phyloP scores from a whole-genome alignment of 2,329 filamentous ascomycete genomes.

The Phialocephala sp. region DNA sequence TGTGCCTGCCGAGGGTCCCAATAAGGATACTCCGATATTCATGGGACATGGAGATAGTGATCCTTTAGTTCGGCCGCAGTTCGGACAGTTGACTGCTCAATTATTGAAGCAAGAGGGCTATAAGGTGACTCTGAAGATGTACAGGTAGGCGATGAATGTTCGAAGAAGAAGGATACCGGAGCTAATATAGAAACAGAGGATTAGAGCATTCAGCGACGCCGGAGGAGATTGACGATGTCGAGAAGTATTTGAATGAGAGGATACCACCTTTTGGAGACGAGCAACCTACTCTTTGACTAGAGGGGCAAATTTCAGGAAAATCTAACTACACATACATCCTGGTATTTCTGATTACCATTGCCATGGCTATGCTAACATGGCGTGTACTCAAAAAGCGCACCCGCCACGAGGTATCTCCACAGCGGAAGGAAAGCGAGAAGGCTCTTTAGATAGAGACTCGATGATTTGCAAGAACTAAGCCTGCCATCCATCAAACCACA shows the following conservation, averaged over 20 bases:
- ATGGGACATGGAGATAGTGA: slow-evolving; percentile 88
- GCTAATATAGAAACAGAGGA: slow-evolving; percentile 51
- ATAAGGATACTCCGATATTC: slow-evolving; percentile 81
- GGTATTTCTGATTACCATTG: slow-evolving; percentile 12
- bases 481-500: neutral
- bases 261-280: slow-evolving; percentile 51
- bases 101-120: slow-evolving; percentile 72
- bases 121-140: slow-evolving; percentile 77
- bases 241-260: slow-evolving; percentile 58
- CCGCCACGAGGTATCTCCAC: too few relatives aligned
- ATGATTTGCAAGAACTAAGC: slow-evolving; percentile 1
- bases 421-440: neutral
- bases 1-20: slow-evolving; percentile 60
- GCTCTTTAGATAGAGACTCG: slow-evolving; percentile 1
- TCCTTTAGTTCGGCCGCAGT: slow-evolving; percentile 70
- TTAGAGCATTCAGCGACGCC: slow-evolving; percentile 78
- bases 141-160: slow-evolving; percentile 59
- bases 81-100: slow-evolving; percentile 71
- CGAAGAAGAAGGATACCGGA: neutral
- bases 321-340: slow-evolving; percentile 15
- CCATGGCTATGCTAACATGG: slow-evolving; percentile 16
- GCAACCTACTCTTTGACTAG: slow-evolving; percentile 29
- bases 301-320: neutral
- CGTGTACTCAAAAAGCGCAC: neutral
- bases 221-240: slow-evolving; percentile 82